Evolutionary conservation across 768 basidiomycete genomes (phyloP), one percentile per base, ranked within the genome.

Genomic region (Rhizopogon vesiculosus): DNA sequence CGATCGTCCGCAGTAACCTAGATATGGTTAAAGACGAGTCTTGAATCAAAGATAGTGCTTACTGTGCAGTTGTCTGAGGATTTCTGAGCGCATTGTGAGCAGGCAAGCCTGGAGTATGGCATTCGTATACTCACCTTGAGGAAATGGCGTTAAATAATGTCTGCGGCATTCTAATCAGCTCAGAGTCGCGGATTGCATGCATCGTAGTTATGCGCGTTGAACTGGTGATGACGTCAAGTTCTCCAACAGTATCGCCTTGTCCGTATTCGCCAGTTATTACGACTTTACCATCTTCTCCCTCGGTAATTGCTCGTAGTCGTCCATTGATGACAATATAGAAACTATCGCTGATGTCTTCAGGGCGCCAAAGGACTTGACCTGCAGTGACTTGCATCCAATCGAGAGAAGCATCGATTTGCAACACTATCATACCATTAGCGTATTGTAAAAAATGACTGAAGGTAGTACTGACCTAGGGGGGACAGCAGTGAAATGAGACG

Each of bases 291-390:
- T 76, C 78, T 28, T 88, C 85, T 22, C 82, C 83, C 64, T 98
- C 94, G 13, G 83, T 79, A 56, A 98, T 87, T 2, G 93, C 91
- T 58, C 97, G 85, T 16, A 99, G 74, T 62, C 97, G 93, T 48
- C 97, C 97, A 66, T 98, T 96, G 67, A 96, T 91, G 59, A 96
- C 97, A 56, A 99, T 97, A 69, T 97, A 98, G 71, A 98, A 98
- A 62, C 93, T 95, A 65, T 98, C 92, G 59, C 95, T 93, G 45
- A 74, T 75, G 57, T 98, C 97, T 33, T 89, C 85, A 33, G 94
- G 88, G 33, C 95, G 81, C 87, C 95, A 98, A 29, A 96, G 76
- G 42, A 97, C 93, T 70, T 98, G 94, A 2, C 97, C 93, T 1
- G 94, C 93, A 59, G 87, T 87, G 7, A 95, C 92, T 72, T 98